phyloP scores from a whole-genome alignment of 2,329 filamentous ascomycete genomes.

The Colletotrichum scovillei region DNA sequence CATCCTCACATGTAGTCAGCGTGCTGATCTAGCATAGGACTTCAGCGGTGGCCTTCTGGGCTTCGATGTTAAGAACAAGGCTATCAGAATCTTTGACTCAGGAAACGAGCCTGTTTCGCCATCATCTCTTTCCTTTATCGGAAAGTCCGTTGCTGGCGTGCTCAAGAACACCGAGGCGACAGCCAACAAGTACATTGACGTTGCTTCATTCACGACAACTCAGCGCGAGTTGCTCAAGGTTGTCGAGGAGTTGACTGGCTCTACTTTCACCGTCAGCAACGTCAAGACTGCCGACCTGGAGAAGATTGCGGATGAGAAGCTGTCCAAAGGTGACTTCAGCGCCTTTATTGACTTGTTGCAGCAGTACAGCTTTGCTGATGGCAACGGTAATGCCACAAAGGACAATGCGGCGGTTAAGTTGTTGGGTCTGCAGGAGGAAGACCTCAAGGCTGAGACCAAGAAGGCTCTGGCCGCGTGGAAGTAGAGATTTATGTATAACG shows the following conservation, averaged over 20 bases:
- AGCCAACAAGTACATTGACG: constrained; percentile 67
- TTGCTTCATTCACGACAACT: constrained; percentile 67
- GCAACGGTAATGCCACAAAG: constrained; percentile 9
- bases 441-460: constrained; percentile 14
- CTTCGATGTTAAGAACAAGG: constrained; percentile 60
- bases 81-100: constrained; percentile 65
- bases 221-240: constrained; percentile 67
- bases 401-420: constrained; percentile 29
- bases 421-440: constrained; percentile 30
- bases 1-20: background rate
- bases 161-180: constrained; percentile 62
- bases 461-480: constrained; percentile 14
- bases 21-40: constrained; percentile 46
- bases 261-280: constrained; percentile 60
- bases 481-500: background rate
- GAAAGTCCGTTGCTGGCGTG: constrained; percentile 61
- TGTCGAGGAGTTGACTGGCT: constrained; percentile 63
- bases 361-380: constrained; percentile 30
- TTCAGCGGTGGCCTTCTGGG: constrained; percentile 62
- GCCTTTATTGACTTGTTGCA: constrained; percentile 33
- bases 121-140: constrained; percentile 63
- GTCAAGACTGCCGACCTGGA: constrained; percentile 47
- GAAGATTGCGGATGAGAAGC: constrained; percentile 53
- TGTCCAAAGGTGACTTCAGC: constrained; percentile 49
- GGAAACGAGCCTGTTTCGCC: constrained; percentile 63